Evolutionary conservation across 2,329 filamentous ascomycete species (phyloP).

Genomic region (Cladosporium cucumerinum): DNA sequence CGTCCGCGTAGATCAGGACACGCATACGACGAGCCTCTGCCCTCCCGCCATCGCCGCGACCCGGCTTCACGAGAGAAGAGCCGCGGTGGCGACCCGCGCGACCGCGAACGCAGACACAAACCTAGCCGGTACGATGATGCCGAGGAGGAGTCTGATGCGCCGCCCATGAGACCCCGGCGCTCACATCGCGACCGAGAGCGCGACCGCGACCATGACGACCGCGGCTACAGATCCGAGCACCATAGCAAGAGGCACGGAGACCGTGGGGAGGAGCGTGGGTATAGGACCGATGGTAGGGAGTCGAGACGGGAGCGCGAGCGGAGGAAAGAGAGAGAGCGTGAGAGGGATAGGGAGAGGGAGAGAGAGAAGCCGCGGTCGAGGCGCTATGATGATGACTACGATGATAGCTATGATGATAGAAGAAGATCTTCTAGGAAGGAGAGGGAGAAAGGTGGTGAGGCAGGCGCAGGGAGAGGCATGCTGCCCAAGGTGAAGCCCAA

Average conservation of each 20-base stretch:
- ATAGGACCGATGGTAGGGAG: constrained; percentile 17
- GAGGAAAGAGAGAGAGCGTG: constrained; percentile 8
- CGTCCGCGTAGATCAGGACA: constrained; percentile 1
- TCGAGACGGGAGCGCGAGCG: constrained; percentile 15
- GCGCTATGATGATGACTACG: constrained; percentile 5
- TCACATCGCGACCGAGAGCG: constrained; percentile 10
- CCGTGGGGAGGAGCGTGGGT: constrained; percentile 7
- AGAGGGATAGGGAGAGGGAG: constrained; percentile 11
- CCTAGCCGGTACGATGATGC: constrained; percentile 12
- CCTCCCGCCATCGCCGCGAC: neutral
- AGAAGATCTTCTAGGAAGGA: constrained; percentile 8
- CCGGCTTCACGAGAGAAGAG: neutral
- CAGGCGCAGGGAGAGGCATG: neutral
- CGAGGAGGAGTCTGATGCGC: constrained; percentile 12
- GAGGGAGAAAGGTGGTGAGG: neutral
- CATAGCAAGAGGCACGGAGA: constrained; percentile 1
- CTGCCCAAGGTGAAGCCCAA: constrained; percentile 13
- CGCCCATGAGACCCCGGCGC: neutral
- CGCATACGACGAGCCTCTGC: constrained; percentile 4
- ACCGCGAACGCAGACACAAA: constrained; percentile 16
- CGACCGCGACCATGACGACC: constrained; percentile 12
- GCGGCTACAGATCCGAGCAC: constrained; percentile 16
- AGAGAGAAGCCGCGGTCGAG: neutral
- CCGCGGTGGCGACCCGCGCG: constrained; percentile 7
- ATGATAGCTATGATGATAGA: constrained; percentile 9